Evolutionary conservation across 2,329 filamentous ascomycete genomes (phyloP), one percentile per base, ranked within the genome.

Genomic region (Fusarium incarnatum): DNA sequence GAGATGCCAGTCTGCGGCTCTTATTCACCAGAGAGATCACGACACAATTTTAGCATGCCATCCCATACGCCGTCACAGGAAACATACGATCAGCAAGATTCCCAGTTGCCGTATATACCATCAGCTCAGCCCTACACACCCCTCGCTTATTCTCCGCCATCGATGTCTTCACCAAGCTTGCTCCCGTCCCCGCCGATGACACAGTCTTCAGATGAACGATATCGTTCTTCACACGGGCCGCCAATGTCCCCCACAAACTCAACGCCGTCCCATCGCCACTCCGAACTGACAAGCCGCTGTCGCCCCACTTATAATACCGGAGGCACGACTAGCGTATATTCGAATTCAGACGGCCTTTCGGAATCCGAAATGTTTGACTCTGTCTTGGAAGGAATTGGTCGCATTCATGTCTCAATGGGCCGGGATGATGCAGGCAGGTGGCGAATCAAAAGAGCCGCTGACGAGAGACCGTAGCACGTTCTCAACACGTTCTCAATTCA

Each of bases 361-460:
- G 76, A 79, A 8, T 70, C 73, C 8, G 77, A 77, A 25, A 66
- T 81, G 4, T 69, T 82, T 23, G 75, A 78, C 22, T 73, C 78
- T 16, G 73, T 83, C 1, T 49, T 83, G 8, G 77, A 81, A 5
- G 81, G 79, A 4, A 79, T 83, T 8, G 75, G 75, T 8, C 73
- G 75, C 10, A 72, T 80, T 46, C 64, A 76, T 30, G 73, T 83
- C 13, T 71, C 73, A 20, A 82, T 84, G 78, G 63, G 64, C 30
- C 72, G 76, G 68, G 80, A 83, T 48, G 74, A 79, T 16, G 78
- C 75, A 13, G 82, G 81, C 5, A 76, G 82, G 42, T 84, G 81
- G 82, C 78, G 82, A 64, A 81, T 83, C 53, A 73, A 69, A 40
- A 70, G 76, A 25, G 42, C 67, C 28, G 59, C 60, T 45, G 57